Evolutionary conservation across 441 rosid genomes (phyloP), one percentile per base, ranked within the genome.

Genomic region (Cnidoscolus chayamansa): DNA sequence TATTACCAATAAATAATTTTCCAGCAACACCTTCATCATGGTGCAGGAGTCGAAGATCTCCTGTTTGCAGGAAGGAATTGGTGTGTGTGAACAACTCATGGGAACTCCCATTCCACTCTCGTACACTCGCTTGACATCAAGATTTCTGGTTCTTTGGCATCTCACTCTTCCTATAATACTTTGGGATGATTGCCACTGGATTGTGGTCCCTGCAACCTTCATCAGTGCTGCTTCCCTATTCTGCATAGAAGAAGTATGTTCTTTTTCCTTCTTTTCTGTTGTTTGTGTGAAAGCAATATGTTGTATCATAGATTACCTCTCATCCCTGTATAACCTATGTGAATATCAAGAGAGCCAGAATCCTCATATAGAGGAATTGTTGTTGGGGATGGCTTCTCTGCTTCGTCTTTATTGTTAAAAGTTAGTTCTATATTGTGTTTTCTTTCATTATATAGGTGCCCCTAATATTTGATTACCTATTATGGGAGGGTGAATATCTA

Each of bases 131-230:
- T 82, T 94, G 81, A 94, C 97, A 40, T 94, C 97, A 9, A 89
- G 98, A 83, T 90, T 91, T 83, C 89, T 94, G 61, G 97, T 94
- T 67, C 92, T 94, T 45, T 94, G 98, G 95, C 97, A 92, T 85
- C 82, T 94, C 17, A 90, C 97, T 69, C 95, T 92, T 20, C 98
- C 98, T 8, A 74, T 94, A 74, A 94, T 90, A 77, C 94, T 94
- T 9, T 94, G 96, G 98, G 97, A 94, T 75, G 98, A 94, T 71
- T 94, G 98, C 78, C 97, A 90, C 59, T 94, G 98, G 98, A 90
- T 92, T 19, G 97, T 92, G 53, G 94, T 94, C 68, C 97, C 98
- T 56, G 95, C 98, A 63, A 94, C 98, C 78, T 94, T 94, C 75
- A 79, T 94, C 73, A 94, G 97, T 61, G 97, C 97, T 50, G 97